A percentile compares a stretch with the other conserved stretches of the same genome.
These are phyloP conservation scores for Trichoderma orchidacearum DNA, from an alignment of 495 filamentous ascomycete genomes.

Conservation along the genomic window DNA sequence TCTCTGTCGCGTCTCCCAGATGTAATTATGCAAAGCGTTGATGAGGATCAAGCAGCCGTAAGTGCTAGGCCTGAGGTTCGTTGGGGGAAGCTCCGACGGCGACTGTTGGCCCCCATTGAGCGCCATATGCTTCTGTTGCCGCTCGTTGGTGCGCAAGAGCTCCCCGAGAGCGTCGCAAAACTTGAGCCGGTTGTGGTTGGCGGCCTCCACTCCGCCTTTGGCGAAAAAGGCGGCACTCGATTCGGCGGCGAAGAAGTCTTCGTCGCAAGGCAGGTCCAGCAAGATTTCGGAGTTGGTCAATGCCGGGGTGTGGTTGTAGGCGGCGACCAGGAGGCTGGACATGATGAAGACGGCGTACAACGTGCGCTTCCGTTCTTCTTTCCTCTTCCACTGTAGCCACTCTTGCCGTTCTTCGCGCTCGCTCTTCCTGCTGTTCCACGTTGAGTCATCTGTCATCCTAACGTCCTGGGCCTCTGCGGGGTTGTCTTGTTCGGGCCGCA, in stretches of 20 bases:
- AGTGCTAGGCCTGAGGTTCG: conserved; percentile 72
- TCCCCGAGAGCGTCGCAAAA: conserved; percentile 68
- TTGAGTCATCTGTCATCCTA: conserved; percentile 30
- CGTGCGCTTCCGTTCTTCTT: conserved; percentile 88
- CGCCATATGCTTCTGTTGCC: conserved; percentile 26
- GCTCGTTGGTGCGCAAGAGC: conserved; percentile 65
- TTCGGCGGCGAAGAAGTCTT: conserved; percentile 81
- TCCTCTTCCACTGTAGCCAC: conserved; percentile 79
- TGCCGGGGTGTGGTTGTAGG: conserved; percentile 82
- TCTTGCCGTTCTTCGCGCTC: conserved; percentile 61
- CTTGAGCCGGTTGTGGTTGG: conserved; percentile 51
- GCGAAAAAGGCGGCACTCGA: conserved; percentile 64
- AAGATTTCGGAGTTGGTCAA: conserved; percentile 91
- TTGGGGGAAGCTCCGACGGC: conserved; percentile 37
- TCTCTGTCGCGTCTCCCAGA: conserved; percentile 91
- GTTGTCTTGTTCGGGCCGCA: conserved; percentile 37
- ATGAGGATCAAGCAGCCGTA: conserved; percentile 91
- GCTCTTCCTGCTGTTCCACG: conserved; percentile 30
- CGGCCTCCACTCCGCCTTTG: conserved; percentile 53
- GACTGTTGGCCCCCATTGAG: conserved; percentile 28
- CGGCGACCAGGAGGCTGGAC: conserved; percentile 80
- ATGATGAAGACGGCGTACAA: conserved; percentile 83
- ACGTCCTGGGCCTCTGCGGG: conserved; percentile 20
- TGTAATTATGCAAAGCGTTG: conserved; percentile 93
- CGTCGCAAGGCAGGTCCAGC: conserved; percentile 85